These are phyloP conservation scores for Suillus clintonianus DNA, from an alignment of 768 basidiomycete genomes.

Conservation along the genomic window DNA sequence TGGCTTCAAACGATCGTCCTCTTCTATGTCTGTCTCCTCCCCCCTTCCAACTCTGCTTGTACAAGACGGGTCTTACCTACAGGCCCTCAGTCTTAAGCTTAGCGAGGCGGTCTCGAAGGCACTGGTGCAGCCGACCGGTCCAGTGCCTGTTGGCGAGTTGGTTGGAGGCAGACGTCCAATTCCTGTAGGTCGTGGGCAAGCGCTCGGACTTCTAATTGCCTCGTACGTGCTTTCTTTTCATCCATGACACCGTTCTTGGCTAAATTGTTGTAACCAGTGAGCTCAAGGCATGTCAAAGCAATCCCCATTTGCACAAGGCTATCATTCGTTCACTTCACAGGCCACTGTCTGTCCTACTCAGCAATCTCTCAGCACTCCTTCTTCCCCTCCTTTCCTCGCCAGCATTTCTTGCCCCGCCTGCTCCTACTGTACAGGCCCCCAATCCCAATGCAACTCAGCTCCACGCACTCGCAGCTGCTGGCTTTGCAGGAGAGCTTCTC, in stretches of 20 bases:
- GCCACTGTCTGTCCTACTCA: conserved; percentile 73
- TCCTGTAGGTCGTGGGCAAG: conserved; percentile 70
- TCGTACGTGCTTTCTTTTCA: conserved; percentile 50
- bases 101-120: conserved; percentile 83
- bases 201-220: conserved; percentile 67
- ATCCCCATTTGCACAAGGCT: conserved; percentile 65
- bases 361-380: conserved; percentile 67
- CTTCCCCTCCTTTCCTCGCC: conserved; percentile 67
- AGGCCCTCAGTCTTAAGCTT: conserved; percentile 72
- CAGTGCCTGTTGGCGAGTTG: conserved; percentile 50
- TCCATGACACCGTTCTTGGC: conserved; percentile 13
- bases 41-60: conserved; percentile 46
- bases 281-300: conserved; percentile 62
- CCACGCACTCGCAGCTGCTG: conserved; percentile 68
- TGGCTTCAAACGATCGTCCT: conserved; percentile 58
- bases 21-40: conserved; percentile 36
- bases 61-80: conserved; percentile 81
- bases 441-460: conserved; percentile 66
- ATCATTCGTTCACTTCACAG: conserved; percentile 74
- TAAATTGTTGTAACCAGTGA: conserved; percentile 48
- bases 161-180: conserved; percentile 71
- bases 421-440: conserved; percentile 51
- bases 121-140: conserved; percentile 62
- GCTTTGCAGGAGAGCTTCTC: conserved; percentile 74
- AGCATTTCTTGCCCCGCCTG: conserved; percentile 53